Evolutionary conservation across 2,329 filamentous ascomycete genomes (phyloP), one percentile per base, ranked within the genome.

Genomic region (Pseudocercospora crystallina): DNA sequence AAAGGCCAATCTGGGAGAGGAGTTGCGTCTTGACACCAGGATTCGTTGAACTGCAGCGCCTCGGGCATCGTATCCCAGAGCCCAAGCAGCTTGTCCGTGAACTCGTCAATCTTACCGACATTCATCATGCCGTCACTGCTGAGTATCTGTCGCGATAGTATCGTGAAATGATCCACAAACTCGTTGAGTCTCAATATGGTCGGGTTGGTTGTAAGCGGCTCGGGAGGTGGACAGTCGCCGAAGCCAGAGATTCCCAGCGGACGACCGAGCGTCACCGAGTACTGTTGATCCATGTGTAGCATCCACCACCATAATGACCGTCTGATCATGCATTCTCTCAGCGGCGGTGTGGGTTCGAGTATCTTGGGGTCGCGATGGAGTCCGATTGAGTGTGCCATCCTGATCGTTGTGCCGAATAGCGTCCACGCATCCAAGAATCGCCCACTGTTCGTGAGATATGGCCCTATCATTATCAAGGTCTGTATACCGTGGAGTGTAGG

Each of bases 231-330:
- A 52, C 75, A 78, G 50, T 78, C 76, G 11, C 76, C 76, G 30
- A 76, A 69, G 14, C 73, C 74, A 41, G 73, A 76, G 31, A 78
- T 77, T 0, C 75, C 76, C 8, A 78, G 60, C 2, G 76, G 76
- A 32, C 76, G 66, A 14, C 76, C 76, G 0, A 78, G 66, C 0
- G 73, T 76, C 62, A 78, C 75, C 0, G 74, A 76, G 53, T 77
- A 78, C 41, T 77, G 71, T 49, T 77, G 74, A 41, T 78, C 76
- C 69, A 77, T 73, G 51, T 77, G 73, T n/a, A 78, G 59, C 68
- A 78, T 74, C 72, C 75, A 76, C 76, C 76, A 78, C 76, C 76
- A 78, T 1, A 77, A 62, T 12, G 71, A 71, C 44, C 71, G 73
- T 5, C 76, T 67, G 11, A 73, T 65, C 11, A 68, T 68, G 41